Percentiles rank a stretch among this genome's conserved stretches.
Evolutionary conservation across 768 basidiomycete species (phyloP).

Genomic region (Pleurotus tuoliensis): DNA sequence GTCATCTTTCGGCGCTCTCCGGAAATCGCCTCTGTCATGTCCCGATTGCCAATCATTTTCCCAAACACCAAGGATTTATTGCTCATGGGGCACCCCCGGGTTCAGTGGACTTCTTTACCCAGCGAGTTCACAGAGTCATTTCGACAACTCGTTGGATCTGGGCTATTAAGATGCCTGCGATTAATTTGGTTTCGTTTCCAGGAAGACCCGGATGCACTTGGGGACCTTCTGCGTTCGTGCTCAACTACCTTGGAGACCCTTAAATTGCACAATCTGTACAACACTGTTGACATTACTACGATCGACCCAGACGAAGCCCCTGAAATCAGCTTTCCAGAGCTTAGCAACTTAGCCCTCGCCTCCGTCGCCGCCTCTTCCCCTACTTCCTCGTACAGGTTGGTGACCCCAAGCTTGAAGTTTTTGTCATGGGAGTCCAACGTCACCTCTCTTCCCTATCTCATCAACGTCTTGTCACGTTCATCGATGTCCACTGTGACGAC

Average conservation of each 20-base stretch:
- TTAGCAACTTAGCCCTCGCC: background rate
- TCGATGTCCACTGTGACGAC: background rate
- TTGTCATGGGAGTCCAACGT: background rate
- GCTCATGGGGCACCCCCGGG: background rate
- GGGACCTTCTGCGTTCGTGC: background rate
- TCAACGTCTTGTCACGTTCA: background rate
- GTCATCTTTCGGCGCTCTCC: background rate
- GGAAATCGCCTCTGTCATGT: background rate
- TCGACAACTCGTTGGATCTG: background rate
- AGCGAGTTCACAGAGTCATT: background rate
- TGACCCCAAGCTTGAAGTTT: background rate
- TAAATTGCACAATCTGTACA: background rate
- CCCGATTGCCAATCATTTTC: background rate
- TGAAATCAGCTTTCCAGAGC: background rate
- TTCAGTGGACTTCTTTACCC: background rate
- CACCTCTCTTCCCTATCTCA: background rate
- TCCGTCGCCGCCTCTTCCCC: background rate
- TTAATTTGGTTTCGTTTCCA: background rate
- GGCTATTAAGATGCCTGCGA: background rate
- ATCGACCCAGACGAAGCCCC: too few species aligned
- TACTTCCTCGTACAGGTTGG: background rate
- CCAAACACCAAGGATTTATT: background rate
- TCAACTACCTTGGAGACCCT: background rate
- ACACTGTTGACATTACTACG: too few species aligned
- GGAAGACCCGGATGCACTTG: background rate